Base-by-base conservation (phyloP, 2,329 filamentous ascomycete genomes). In the Phoma herbarum region DNA sequence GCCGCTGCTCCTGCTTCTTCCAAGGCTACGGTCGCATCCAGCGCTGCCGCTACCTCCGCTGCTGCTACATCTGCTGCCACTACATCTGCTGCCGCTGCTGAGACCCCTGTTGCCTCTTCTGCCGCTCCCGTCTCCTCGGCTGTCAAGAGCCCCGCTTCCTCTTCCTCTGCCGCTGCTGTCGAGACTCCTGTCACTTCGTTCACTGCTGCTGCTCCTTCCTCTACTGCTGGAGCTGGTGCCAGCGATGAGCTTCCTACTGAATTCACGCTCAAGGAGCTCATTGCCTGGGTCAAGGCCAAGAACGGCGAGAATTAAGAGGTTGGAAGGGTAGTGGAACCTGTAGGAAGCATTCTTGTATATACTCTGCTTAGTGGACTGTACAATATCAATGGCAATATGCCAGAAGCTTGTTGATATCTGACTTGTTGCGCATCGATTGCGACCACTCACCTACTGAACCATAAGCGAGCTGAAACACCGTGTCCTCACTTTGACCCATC, bases 231-330 rank as follows among this genome's bases (percentile, higher is more conserved):
- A 23, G 48, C 64, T 31, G 60, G 59, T 48, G 62, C 60, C 11
- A 51, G 55, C 46, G 53, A 62, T 10, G 51, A 48, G 46, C 64
- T 72, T 12, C 69, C 68, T 16, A 54, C 67, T 26, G 59, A 65
- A 49, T 72, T 71, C 63, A 72, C 69, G 12, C 63, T 72, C 45
- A 60, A 66, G 58, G 58, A 72, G 39, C 66, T 72, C 60, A 61
- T 72, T 44, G 64, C 68, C 6, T 73, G 68, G 69, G 59, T 71
- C 44, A 66, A 62, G 66, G 63, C 62, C 2, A 69, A 65, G 49
- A 60, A 63, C 39, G 55, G 52, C 10, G 42, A 55, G 43, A 62
- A 64, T 33, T 62, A 48, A 51, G 22, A n/a, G 12, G 31, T 1
- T 31, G 5, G 2, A 14, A 16, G n/a, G 25, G 4, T 6, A 4